Percentiles rank a stretch among this genome's conserved stretches.
Conservation (phyloP, 2,329 filamentous ascomycete species). For the Nemania sp. region DNA sequence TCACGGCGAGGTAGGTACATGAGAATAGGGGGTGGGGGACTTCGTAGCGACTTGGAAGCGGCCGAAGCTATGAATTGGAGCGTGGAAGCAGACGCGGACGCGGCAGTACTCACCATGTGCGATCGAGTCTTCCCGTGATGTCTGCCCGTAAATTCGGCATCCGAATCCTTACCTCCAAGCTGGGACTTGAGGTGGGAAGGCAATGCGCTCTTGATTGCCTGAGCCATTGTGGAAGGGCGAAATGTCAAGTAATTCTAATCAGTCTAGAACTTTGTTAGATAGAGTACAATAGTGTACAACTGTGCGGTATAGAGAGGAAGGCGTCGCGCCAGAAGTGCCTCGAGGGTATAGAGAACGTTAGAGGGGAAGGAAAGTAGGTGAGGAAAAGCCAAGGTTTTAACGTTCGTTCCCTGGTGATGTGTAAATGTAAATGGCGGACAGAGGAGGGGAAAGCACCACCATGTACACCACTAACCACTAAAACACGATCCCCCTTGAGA, state of each 20-base stretch:
- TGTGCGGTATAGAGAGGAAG: conserved; percentile 1
- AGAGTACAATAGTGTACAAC: conserved; percentile 6
- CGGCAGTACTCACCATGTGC: conserved; percentile 76
- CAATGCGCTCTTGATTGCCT: conserved; percentile 78
- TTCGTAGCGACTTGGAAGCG: conserved; percentile 18
- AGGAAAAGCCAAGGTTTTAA: conserved; percentile 41
- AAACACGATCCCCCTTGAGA: not conserved
- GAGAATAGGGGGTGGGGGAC: conserved; percentile 18
- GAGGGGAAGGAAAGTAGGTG: conserved; percentile 40
- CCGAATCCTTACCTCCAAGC: conserved; percentile 56
- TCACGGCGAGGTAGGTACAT: conserved; percentile 25
- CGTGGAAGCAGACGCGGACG: conserved; percentile 13
- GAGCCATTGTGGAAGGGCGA: conserved; percentile 67
- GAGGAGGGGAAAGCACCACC: conserved; percentile 31
- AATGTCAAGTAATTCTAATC: conserved; percentile 18
- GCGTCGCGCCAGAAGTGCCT: conserved; percentile 8
- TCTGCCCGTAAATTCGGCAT: conserved; percentile 67
- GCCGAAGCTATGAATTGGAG: conserved; percentile 5
- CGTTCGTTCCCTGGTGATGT: conserved; percentile 39
- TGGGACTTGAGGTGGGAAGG: conserved; percentile 85
- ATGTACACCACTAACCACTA: conserved; percentile 11
- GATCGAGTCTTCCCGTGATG: conserved; percentile 89
- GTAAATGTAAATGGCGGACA: conserved; percentile 31
- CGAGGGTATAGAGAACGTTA: conserved; percentile 15
- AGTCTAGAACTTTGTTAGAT: conserved; percentile 23